These are phyloP conservation scores for Ophiorrhiza pumila DNA, from an alignment of 257 asterid species.

Conservation along the genomic window DNA sequence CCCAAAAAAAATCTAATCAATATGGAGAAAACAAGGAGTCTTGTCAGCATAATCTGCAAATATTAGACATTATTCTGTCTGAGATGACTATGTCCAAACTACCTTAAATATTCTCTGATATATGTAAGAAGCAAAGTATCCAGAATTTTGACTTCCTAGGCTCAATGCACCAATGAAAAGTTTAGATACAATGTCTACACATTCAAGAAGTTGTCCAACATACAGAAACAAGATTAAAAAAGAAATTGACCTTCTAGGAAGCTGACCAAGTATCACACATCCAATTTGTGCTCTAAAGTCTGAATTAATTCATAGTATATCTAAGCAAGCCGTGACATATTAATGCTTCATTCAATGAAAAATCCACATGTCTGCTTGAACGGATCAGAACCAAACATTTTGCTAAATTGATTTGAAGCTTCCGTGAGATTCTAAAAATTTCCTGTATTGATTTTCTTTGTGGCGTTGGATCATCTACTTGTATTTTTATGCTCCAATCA, in stretches of 20 bases:
- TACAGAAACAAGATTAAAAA: background rate
- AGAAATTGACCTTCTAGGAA: background rate
- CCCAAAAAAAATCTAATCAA: background rate
- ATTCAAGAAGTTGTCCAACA: background rate
- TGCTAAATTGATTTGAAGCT: no score
- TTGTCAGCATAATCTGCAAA: background rate
- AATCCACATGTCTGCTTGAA: no score
- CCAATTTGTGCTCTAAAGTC: background rate
- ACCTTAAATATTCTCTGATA: background rate
- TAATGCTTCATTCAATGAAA: no score
- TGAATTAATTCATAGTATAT: background rate
- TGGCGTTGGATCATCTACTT: background rate
- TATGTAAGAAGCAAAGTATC: background rate
- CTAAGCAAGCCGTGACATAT: background rate
- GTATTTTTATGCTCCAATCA: background rate
- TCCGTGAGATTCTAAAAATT: no score
- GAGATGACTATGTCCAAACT: background rate
- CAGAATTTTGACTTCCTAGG: background rate
- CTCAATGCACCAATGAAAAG: background rate
- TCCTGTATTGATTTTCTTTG: no score
- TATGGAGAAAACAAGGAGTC: background rate
- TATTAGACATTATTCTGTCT: background rate
- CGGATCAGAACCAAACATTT: no score
- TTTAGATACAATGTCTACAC: background rate
- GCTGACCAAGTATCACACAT: background rate